Evolutionary conservation across 2,329 filamentous ascomycete genomes (phyloP), one percentile per base, ranked within the genome.

Genomic region (Aureobasidium uvarum): DNA sequence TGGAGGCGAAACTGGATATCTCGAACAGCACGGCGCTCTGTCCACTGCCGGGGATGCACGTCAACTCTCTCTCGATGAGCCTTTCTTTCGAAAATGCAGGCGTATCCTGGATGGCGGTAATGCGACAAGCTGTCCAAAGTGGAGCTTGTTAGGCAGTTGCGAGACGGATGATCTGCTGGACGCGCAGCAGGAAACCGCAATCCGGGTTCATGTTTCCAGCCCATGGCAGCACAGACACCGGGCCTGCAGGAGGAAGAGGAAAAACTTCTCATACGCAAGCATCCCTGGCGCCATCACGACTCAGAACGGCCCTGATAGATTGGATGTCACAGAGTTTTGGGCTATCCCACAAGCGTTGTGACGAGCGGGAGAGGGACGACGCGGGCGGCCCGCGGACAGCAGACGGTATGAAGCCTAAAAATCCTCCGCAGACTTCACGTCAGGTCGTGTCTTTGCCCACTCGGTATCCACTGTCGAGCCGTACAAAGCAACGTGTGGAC

Each of bases 391-490:
- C 39, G 58, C 58, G 58, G 58, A 51, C 43, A 46, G 58, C 39
- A 62, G 60, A 63, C 60, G 60, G 60, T 54, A 45, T 25, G 48
- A 63, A 63, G 60, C 60, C 46, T 63, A 63, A 63, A 63, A 54
- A 43, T 63, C 28, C 60, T 63, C 48, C 46, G 36, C 48, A 45
- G 33, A 45, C 45, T 14, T 46, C 33, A 63, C 60, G 60, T 63
- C 60, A 63, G 38, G 60, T 63, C 48, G 25, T 54, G 60, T 33
- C 36, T 62, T 51, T 23, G 20, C 31, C 38, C 48, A 45, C 36
- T 52, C 48, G 38, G 28, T 48, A 63, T 25, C 45, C 25, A 43
- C 33, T 62, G 36, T 62, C 36, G 46, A 36, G 39, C 36, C 48
- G 48, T 48, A 33, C 48, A 63, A 54, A 52, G 60, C 48, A 54